A percentile compares a stretch with the other conserved stretches of the same genome.
Conservation (phyloP, 441 rosid species). For the Breynia disticha region DNA sequence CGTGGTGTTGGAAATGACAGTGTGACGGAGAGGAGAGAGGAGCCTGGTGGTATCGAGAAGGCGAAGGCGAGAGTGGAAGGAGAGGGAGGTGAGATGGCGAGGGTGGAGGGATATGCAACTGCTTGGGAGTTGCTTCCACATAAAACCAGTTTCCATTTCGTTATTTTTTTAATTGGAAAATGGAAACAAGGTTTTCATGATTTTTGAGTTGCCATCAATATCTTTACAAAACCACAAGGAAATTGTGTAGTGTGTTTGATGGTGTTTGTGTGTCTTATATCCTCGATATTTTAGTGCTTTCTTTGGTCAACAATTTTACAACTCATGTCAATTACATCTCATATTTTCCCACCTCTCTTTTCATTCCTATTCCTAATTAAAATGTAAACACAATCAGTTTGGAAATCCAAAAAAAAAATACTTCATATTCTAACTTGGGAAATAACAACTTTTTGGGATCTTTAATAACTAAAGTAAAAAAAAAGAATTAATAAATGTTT, state of each 20-base stretch:
- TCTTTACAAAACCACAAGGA: no score
- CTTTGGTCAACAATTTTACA: slow-evolving; percentile 1
- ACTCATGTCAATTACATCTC: no score
- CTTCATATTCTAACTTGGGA: no score
- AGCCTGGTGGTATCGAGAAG: slow-evolving; percentile 18
- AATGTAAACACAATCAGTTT: no score
- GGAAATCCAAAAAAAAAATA: no score
- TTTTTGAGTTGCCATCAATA: neutral
- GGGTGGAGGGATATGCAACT: slow-evolving; percentile 23
- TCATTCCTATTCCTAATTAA: no score
- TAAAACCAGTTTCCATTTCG: slow-evolving; percentile 17
- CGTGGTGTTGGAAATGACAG: no score
- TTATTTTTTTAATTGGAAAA: neutral
- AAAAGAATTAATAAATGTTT: neutral
- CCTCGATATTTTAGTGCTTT: neutral
- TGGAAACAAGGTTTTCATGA: neutral
- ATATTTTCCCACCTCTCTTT: no score
- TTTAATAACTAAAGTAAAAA: no score
- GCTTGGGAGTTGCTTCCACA: slow-evolving; percentile 17
- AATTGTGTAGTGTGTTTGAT: no score
- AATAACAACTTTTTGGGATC: no score
- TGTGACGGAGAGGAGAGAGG: neutral
- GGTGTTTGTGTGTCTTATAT: no score
- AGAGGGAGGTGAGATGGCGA: slow-evolving; percentile 1
- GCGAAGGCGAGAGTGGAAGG: slow-evolving; percentile 27